Base-by-base conservation (phyloP, 2,329 filamentous ascomycete species). In the Ascochyta pisi region DNA sequence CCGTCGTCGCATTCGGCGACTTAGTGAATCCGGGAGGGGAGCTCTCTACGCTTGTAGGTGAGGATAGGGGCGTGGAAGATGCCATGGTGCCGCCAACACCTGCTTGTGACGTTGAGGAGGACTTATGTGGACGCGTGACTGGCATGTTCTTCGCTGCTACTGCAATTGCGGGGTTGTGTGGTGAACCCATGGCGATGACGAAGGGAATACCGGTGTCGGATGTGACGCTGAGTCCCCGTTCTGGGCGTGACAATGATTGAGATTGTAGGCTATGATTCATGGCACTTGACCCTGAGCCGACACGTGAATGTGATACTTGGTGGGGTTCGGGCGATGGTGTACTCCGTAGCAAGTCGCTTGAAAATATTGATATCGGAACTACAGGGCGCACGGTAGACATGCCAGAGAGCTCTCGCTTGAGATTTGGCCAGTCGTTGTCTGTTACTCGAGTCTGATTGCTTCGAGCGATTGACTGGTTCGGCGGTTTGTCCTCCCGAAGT, bases 31-130 rank as follows among this genome's bases (percentile, higher is more conserved):
- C 6, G 6, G 35, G 6, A 3, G 37, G 19, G 15, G 19, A 10
- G 44, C 24, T 31, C 29, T 34, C 10, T 29, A 39, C 13, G 47
- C 24, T 9, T 35, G 33, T 47, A 0, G 69, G 69, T 5, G 67
- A 68, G 9, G 60, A 58, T 7, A 66, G 40, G 0, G 67, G 67
- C 0, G 64, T 69, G 1, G 64, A 67, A 19, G 65, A 67, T 2
- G 68, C 67, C 67, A 72, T 73, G 1, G 70, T 75, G 7, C 69
- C 70, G 19, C 66, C 67, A 2, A 73, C 50, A 10, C 70, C 68
- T n/a, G 58, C 51, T 26, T 63, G 46, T 10, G 64, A 65, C 4
- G 58, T 64, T 8, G 61, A 52, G 3, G 63, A 50, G 27, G 52
- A 56, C 40, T 43, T 64, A 26, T 62, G 54, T 15, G 63, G 65